Conservation (phyloP, 176 grass and related monocot species). For the Cenchrus fungigraminus region DNA sequence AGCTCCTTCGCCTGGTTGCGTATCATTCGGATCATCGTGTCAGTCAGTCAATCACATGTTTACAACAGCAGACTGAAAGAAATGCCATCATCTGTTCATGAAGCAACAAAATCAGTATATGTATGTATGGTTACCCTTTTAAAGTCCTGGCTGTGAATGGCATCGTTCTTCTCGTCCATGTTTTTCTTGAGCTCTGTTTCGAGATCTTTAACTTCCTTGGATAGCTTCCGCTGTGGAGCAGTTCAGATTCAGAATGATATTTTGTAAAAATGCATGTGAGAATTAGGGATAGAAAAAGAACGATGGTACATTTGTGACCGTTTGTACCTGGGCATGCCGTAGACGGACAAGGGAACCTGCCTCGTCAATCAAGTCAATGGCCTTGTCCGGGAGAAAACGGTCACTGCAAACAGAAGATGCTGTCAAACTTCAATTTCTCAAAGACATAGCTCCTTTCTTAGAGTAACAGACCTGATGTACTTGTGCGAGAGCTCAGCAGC, state of each 20-base stretch:
- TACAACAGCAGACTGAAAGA: background rate
- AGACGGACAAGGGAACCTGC: slow-evolving; percentile 74
- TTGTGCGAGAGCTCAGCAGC: slow-evolving; percentile 76
- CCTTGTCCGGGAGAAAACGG: slow-evolving; percentile 86
- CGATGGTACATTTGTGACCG: background rate
- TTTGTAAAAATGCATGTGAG: background rate
- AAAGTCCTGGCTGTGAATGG: slow-evolving; percentile 65
- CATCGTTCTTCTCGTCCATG: slow-evolving; percentile 72
- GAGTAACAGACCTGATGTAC: slow-evolving; percentile 71
- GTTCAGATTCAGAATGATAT: background rate
- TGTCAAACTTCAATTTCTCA: background rate
- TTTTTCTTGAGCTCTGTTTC: slow-evolving; percentile 67
- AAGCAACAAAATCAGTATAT: background rate
- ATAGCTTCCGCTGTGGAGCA: background rate
- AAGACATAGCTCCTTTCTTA: background rate
- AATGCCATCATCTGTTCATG: background rate
- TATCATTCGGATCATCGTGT: background rate
- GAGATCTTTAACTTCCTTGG: slow-evolving; percentile 57
- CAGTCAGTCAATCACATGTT: background rate
- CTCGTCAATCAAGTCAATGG: slow-evolving; percentile 89
- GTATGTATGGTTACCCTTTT: slow-evolving; percentile 50
- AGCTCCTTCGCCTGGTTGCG: slow-evolving; percentile 68
- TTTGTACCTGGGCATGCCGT: slow-evolving; percentile 66
- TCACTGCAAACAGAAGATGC: slow-evolving; percentile 49
- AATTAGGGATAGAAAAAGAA: background rate